phyloP scores from a whole-genome alignment of 495 filamentous ascomycete genomes.

The Podospora bellae-mahoneyi region DNA sequence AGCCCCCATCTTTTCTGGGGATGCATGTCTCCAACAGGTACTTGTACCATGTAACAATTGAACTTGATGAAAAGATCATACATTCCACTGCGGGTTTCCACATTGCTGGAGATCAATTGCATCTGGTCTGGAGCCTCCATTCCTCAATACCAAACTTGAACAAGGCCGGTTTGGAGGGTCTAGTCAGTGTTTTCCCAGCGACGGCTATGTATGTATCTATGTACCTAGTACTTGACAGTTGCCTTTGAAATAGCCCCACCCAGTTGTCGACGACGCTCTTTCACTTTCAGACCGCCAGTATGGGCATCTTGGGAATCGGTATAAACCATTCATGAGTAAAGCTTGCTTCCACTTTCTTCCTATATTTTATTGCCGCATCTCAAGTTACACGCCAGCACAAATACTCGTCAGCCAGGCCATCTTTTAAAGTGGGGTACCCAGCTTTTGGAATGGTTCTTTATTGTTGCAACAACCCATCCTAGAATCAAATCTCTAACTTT shows the following conservation, averaged over 20 bases:
- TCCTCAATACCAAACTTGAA: neutral
- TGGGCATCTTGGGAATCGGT: neutral
- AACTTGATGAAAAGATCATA: neutral
- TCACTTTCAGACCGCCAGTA: neutral
- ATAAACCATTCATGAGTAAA: neutral
- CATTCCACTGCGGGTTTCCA: neutral
- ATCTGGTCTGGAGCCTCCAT: neutral
- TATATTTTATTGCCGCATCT: neutral
- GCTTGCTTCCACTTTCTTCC: neutral
- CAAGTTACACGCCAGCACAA: neutral
- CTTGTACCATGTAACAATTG: neutral
- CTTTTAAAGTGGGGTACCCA: neutral
- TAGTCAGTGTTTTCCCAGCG: neutral
- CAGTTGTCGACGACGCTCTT: too few relatives aligned
- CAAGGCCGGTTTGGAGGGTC: neutral
- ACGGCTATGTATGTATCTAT: neutral
- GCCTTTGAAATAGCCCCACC: neutral
- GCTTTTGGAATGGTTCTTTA: neutral
- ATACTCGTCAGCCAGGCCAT: neutral
- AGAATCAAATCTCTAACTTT: neutral
- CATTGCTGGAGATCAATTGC: neutral
- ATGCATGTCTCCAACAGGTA: neutral
- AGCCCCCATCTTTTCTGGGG: slow-evolving; percentile 15
- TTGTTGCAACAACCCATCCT: neutral
- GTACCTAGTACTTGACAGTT: neutral